Percentiles rank a stretch among this genome's conserved stretches.
Evolutionary conservation across 495 filamentous ascomycete genomes (phyloP).

Genomic region (Penicillium canescens): DNA sequence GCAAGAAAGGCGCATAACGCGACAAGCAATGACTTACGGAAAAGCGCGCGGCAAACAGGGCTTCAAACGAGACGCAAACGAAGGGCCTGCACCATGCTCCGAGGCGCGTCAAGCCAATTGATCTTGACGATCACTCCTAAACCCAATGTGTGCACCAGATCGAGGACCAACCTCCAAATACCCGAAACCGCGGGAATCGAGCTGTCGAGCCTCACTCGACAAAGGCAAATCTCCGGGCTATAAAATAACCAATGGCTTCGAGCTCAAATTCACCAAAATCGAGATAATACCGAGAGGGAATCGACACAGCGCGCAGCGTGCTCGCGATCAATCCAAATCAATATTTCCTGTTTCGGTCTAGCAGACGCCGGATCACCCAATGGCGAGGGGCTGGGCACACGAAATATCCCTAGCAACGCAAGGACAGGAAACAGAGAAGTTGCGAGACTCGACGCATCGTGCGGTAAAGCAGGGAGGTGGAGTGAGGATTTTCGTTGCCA

Average conservation of each 20-base stretch:
- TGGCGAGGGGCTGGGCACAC: neutral
- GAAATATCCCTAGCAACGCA: constrained; percentile 29
- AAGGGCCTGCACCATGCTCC: constrained; percentile 37
- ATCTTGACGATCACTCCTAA: neutral
- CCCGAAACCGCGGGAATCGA: neutral
- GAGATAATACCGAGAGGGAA: neutral
- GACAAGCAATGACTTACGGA: constrained; percentile 27
- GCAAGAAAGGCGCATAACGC: neutral
- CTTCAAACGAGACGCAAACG: constrained; percentile 29
- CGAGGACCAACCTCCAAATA: neutral
- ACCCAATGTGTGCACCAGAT: neutral
- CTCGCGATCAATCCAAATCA: constrained; percentile 3
- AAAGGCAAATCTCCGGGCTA: neutral
- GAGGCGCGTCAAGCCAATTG: constrained; percentile 25
- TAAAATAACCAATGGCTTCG: neutral
- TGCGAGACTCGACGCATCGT: constrained; percentile 36
- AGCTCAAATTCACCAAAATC: neutral
- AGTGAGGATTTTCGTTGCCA: constrained; percentile 14
- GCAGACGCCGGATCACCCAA: neutral
- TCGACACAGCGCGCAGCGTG: neutral
- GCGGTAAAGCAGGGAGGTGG: constrained; percentile 9
- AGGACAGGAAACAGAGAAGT: constrained; percentile 23
- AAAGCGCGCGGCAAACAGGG: constrained; percentile 31
- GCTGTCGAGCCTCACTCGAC: neutral
- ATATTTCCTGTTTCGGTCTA: constrained; percentile 6